phyloP scores from a whole-genome alignment of 2,329 filamentous ascomycete species.

The Sordariomycetes sp. region DNA sequence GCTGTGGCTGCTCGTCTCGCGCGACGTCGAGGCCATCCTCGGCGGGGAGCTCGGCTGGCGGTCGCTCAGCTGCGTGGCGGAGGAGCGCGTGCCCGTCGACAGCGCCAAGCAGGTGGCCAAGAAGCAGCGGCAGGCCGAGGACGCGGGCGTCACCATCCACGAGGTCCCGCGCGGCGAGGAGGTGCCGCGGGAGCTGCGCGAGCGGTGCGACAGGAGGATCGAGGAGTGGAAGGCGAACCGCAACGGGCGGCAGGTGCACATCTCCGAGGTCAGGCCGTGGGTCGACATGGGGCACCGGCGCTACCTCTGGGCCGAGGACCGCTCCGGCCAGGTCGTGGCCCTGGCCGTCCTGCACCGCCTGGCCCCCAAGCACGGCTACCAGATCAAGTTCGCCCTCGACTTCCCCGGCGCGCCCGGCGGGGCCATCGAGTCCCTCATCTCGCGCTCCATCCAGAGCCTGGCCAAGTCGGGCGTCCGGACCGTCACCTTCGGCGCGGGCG shows the following conservation, averaged over 20 bases:
- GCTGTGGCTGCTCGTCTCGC: conserved; percentile 80
- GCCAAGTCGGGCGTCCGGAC: conserved; percentile 25
- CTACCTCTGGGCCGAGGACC: conserved; percentile 72
- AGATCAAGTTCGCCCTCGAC: conserved; percentile 93
- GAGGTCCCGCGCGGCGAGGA: conserved; percentile 56
- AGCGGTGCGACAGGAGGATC: conserved; percentile 62
- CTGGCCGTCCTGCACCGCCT: conserved; percentile 79
- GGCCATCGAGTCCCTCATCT: conserved; percentile 75
- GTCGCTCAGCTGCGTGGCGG: conserved; percentile 76
- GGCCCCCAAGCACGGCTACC: conserved; percentile 72
- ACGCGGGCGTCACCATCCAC: conserved; percentile 71
- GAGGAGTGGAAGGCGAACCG: conserved; percentile 70
- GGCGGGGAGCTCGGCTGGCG: conserved; percentile 77
- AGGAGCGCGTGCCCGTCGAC: conserved; percentile 76
- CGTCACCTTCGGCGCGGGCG: conserved; percentile 83
- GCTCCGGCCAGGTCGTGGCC: conserved; percentile 59
- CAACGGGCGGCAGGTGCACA: conserved; percentile 75
- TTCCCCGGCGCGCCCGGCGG: conserved; percentile 82
- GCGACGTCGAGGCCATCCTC: conserved; percentile 68
- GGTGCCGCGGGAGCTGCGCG: conserved; percentile 46
- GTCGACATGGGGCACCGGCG: conserved; percentile 72
- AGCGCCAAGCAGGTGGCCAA: conserved; percentile 53
- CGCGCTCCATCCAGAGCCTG: conserved; percentile 27
- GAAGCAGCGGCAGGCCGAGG: conserved; percentile 72
- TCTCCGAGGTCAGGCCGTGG: conserved; percentile 87